A percentile compares a stretch with the other conserved stretches of the same genome.
Evolutionary conservation across 805 yeast genomes (phyloP).

Genomic region (Soucietia sequanensis): DNA sequence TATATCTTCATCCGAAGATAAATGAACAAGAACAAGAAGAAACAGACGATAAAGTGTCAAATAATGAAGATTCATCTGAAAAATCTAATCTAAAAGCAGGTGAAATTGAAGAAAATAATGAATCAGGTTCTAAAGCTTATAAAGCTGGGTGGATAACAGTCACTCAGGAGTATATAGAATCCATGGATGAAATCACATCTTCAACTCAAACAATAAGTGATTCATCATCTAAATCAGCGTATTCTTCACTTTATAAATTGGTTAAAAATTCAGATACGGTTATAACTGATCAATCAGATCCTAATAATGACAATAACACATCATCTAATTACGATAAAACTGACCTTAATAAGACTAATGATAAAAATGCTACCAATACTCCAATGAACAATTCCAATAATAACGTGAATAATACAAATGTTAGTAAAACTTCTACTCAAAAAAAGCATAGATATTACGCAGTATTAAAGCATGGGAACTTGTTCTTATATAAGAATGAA

Average conservation of each 20-base stretch:
- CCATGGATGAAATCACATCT: conserved; percentile 47
- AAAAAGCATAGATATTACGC: conserved; percentile 65
- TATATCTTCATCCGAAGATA: conserved; percentile 41
- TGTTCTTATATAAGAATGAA: conserved; percentile 80
- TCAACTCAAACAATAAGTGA: conserved; percentile 43
- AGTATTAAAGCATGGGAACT: conserved; percentile 79
- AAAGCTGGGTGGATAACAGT: conserved; percentile 81
- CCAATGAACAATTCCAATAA: too few species aligned
- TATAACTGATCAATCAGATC: neutral
- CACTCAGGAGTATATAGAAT: conserved; percentile 65
- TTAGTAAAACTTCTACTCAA: conserved; percentile 6
- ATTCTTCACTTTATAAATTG: conserved; percentile 55
- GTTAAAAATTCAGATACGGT: conserved; percentile 3
- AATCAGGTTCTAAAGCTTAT: conserved; percentile 62
- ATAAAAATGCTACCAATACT: conserved; percentile 2
- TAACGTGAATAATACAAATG: too few species aligned
- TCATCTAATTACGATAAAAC: too few species aligned
- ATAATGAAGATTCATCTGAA: conserved; percentile 13
- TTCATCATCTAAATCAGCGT: conserved; percentile 51
- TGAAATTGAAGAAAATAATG: conserved; percentile 56
- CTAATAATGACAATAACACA: too few species aligned
- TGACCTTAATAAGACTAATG: conserved; percentile 3
- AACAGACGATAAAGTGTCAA: conserved; percentile 13
- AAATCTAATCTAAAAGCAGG: conserved; percentile 51
- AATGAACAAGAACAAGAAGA: conserved; percentile 15